phyloP scores from a whole-genome alignment of 2,329 filamentous ascomycete genomes.

The Colletotrichum lupini region DNA sequence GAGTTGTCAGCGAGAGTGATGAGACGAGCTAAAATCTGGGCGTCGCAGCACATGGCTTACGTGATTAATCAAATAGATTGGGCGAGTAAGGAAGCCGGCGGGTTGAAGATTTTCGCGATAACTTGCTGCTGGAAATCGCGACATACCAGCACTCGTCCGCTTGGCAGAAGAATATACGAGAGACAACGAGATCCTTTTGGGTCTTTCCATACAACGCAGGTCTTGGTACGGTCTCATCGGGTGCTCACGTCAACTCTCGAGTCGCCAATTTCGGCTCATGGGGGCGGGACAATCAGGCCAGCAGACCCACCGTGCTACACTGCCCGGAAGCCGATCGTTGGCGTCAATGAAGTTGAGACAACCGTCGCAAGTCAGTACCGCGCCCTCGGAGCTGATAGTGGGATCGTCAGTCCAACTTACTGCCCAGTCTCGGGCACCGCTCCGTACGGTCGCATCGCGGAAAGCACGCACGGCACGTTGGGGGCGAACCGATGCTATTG shows the following conservation, averaged over 20 bases:
- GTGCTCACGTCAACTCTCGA: not conserved
- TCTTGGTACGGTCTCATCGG: not conserved
- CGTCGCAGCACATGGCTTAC: no score
- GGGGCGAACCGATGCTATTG: no score
- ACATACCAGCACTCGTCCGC: no score
- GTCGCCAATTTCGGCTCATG: not conserved
- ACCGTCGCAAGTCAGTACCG: not conserved
- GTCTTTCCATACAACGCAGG: not conserved
- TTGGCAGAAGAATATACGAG: not conserved
- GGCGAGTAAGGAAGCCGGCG: no score
- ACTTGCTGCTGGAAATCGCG: no score
- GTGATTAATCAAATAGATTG: no score
- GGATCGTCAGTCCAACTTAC: not conserved
- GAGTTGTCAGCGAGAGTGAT: no score
- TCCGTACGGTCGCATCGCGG: not conserved
- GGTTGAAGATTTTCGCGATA: no score
- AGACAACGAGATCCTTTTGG: not conserved
- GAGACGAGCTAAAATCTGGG: no score
- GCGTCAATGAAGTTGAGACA: constrained; percentile 1
- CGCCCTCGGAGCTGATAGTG: not conserved
- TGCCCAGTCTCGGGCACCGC: not conserved
- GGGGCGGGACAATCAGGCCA: not conserved
- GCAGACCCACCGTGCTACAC: not conserved
- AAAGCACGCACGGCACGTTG: not conserved
- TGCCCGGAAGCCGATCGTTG: not conserved